phyloP scores from a whole-genome alignment of 352 stramenopile species.

The Globisporangium camurandrum region DNA sequence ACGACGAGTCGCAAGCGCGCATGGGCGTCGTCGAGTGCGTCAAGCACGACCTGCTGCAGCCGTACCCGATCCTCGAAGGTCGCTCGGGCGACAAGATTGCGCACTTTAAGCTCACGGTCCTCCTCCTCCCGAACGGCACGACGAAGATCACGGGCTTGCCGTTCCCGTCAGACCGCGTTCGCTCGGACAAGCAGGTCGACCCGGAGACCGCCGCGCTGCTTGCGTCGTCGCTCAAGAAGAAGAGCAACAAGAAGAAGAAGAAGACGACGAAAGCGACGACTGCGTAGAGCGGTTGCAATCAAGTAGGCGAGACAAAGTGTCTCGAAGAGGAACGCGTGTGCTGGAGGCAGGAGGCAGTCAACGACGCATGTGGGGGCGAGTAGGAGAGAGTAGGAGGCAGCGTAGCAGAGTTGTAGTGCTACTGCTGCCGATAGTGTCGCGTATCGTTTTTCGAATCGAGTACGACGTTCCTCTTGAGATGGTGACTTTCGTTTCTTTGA shows the following conservation, averaged over 20 bases:
- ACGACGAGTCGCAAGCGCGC: conserved; percentile 93
- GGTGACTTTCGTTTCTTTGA: conserved; percentile 12
- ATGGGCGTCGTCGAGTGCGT: conserved; percentile 99
- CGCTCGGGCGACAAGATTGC: conserved; percentile 92
- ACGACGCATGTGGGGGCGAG: too few species aligned
- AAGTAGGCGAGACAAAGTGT: too few species aligned
- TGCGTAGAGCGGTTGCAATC: too few species aligned
- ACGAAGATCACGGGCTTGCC: conserved; percentile 93
- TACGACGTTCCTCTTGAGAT: conserved; percentile 31
- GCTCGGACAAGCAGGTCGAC: conserved; percentile 90
- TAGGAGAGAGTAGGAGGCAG: too few species aligned
- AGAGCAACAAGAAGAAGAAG: conserved; percentile 95
- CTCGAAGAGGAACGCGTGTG: too few species aligned
- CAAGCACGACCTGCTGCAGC: conserved; percentile 95
- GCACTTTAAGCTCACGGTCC: conserved; percentile 99
- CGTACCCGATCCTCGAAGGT: conserved; percentile 97
- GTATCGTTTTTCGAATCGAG: too few species aligned
- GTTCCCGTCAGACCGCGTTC: conserved; percentile 86
- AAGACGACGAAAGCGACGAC: too few species aligned
- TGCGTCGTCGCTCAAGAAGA: conserved; percentile 91
- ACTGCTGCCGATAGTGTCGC: too few species aligned
- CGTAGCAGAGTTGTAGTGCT: too few species aligned
- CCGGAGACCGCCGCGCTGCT: conserved; percentile 90
- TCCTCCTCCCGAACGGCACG: conserved; percentile 95
- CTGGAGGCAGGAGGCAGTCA: too few species aligned